Percentiles rank a stretch among this genome's conserved stretches.
Conservation (phyloP, 306 rosid genomes). For the Acacia crassicarpa region DNA sequence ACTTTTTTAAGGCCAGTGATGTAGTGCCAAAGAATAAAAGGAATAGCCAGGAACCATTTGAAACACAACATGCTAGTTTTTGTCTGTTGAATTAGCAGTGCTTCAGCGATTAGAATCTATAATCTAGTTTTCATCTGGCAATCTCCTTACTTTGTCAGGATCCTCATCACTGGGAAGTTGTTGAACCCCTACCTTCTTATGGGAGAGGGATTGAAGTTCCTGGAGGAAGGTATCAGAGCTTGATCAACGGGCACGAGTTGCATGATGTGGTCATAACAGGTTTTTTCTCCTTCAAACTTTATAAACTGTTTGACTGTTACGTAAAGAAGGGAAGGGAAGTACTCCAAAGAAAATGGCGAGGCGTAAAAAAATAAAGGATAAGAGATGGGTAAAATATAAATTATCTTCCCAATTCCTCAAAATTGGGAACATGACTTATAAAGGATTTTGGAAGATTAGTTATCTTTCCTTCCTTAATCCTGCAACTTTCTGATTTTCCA, state of each 20-base stretch:
- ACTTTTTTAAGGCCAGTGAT: not conserved
- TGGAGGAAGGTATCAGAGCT: conserved; percentile 77
- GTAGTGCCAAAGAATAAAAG: not conserved
- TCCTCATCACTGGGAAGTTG: conserved; percentile 74
- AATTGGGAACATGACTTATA: not conserved
- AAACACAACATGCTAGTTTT: not conserved
- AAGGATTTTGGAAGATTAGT: not conserved
- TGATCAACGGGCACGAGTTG: conserved; percentile 81
- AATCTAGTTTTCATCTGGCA: conserved; percentile 15
- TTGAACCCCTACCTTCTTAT: conserved; percentile 89
- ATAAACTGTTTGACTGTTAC: not conserved
- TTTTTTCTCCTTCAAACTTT: conserved; percentile 24
- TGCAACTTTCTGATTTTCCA: not conserved
- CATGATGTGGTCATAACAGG: conserved; percentile 94
- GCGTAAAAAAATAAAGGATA: not conserved
- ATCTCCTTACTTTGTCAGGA: conserved; percentile 52
- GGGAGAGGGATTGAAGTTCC: conserved; percentile 92
- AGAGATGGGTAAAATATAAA: not conserved
- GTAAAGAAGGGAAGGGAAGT: not conserved
- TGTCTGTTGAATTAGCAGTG: not conserved
- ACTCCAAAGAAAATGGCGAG: not conserved
- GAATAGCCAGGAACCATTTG: not conserved
- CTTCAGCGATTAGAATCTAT: not conserved
- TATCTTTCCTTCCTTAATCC: not conserved
- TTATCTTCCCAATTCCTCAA: not conserved